Conservation (phyloP, 192 early-diverging fungal genomes). For the Mortierella alpina region DNA sequence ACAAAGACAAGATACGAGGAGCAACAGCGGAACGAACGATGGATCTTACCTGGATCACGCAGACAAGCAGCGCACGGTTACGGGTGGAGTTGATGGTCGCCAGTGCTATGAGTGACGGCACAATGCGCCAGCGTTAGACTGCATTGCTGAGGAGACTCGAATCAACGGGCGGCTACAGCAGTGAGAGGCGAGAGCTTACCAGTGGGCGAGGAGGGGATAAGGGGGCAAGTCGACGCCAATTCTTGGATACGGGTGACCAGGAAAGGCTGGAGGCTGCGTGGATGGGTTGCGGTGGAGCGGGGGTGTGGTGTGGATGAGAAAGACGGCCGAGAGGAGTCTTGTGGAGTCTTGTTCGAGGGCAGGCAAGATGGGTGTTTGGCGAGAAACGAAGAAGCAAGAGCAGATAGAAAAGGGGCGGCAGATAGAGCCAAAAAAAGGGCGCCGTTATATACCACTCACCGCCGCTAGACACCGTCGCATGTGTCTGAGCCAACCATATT, state of each 20-base stretch:
- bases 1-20: neutral
- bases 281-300: neutral
- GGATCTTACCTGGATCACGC: neutral
- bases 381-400: neutral
- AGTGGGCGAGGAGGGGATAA: conserved; percentile 13
- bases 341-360: neutral
- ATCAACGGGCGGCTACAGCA: neutral
- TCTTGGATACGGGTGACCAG: conserved; percentile 37
- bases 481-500: neutral
- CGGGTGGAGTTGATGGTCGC: conserved; percentile 16
- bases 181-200: conserved; percentile 1
- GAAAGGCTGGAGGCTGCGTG: neutral
- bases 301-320: neutral
- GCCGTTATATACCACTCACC: neutral
- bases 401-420: too few relatives aligned
- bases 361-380: neutral
- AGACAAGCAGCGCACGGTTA: conserved; percentile 13
- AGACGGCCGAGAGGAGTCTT: neutral
- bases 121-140: neutral
- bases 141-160: neutral
- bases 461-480: neutral
- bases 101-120: conserved; percentile 21
- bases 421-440: too few relatives aligned
- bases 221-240: conserved; percentile 48
- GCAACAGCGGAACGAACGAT: too few relatives aligned